Evolutionary conservation across 2,329 filamentous ascomycete genomes (phyloP), one percentile per base, ranked within the genome.

Genomic region (Tetracladium maxilliforme): DNA sequence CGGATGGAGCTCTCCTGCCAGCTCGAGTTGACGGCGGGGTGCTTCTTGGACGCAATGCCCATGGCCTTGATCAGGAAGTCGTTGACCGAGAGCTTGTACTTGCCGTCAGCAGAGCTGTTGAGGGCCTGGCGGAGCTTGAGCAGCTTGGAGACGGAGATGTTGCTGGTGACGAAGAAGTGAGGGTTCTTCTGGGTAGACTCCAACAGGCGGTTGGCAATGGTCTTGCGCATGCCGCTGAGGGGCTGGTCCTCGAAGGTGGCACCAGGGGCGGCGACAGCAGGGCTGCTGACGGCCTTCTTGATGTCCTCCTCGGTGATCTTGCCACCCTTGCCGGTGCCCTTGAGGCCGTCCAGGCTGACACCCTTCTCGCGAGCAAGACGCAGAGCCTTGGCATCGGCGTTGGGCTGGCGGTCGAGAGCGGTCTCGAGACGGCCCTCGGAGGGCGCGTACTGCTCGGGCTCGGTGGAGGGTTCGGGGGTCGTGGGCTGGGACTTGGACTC

Each of bases 41-140:
- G 86, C 70, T 93, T 94, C 61, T 77, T 77, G 50, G 78, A 83
- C 33, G 90, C 90, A 34, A 80, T 63, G 31, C 72, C 81, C 30
- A 87, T 81, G 40, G 87, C 90, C 71, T 98, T 98, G 69, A 98
- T 83, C 35, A 98, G 67, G 69, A 98, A 93, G 59, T 98, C 90
- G 59, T 98, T 98, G 58, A 98, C 83, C n/a, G 86, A 94, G 31
- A 98, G 80, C 72, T 94, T 98, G 72, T 93, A 98, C 56, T 84
- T 75, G 58, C 87, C 90, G 34, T 93, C 77, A 23, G 82, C 64
- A 9, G 80, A 75, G 48, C 73, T 70, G 62, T 98, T 98, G 39
- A 98, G 72, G 30, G 87, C 84, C 58, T 82, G 71, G 45, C 90
- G 84, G 42, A 98, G 84, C 67, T 94, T 95, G 45, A 93, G 64